These are phyloP conservation scores for Litchi chinensis DNA, from an alignment of 345 rosid species.

Conservation along the genomic window DNA sequence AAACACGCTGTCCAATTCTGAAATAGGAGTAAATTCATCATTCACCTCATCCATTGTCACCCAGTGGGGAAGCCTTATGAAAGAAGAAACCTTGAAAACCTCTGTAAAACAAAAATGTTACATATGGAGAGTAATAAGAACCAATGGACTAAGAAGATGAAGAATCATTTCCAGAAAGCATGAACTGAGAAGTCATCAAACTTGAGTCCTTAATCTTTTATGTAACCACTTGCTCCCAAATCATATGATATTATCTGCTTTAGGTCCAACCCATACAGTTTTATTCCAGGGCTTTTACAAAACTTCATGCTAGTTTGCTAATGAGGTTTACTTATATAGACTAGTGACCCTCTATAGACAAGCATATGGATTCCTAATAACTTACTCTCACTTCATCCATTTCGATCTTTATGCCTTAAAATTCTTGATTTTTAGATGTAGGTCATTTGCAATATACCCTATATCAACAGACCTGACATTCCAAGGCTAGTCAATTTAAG, in stretches of 20 bases:
- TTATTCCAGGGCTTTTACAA: background rate
- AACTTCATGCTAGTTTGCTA: background rate
- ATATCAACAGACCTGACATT: background rate
- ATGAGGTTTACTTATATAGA: background rate
- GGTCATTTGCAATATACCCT: background rate
- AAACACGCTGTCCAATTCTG: background rate
- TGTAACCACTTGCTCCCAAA: background rate
- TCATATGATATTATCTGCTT: background rate
- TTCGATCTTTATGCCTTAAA: background rate
- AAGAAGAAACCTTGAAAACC: background rate
- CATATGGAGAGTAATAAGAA: background rate
- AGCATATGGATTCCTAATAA: background rate
- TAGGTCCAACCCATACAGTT: background rate
- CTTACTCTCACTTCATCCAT: background rate
- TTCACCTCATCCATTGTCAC: conserved; percentile 19
- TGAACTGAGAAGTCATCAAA: background rate
- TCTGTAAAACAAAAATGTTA: background rate
- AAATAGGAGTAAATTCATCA: background rate
- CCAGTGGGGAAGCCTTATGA: conserved; percentile 2
- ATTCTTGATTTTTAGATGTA: background rate
- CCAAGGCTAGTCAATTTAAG: background rate
- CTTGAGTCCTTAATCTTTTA: background rate
- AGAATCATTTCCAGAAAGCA: background rate
- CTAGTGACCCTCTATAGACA: background rate
- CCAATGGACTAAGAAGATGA: background rate